phyloP scores from a whole-genome alignment of 352 stramenopile species.

The Globisporangium solare region DNA sequence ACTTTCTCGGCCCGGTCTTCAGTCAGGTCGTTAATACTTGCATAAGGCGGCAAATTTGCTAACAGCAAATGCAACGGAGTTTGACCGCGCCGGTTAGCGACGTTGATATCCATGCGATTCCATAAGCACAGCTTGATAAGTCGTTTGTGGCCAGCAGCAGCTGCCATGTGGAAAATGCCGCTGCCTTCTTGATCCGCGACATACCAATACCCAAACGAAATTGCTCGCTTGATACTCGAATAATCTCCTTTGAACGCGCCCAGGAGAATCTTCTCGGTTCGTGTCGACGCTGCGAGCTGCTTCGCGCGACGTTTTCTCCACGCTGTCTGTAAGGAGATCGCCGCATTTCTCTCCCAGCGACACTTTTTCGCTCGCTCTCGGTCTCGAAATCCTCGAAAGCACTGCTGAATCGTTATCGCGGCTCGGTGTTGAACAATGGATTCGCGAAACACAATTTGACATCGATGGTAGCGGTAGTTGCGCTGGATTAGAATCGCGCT shows the following conservation, averaged over 20 bases:
- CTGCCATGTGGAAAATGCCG: slow-evolving; percentile 64
- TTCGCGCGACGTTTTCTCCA: slow-evolving; percentile 47
- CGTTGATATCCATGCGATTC: slow-evolving; percentile 67
- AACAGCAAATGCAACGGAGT: slow-evolving; percentile 74
- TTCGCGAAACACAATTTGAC: slow-evolving; percentile 40
- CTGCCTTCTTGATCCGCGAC: slow-evolving; percentile 57
- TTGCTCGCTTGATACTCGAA: slow-evolving; percentile 49
- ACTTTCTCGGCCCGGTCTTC: slow-evolving; percentile 33
- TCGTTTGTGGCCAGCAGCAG: slow-evolving; percentile 62
- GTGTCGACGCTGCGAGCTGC: slow-evolving; percentile 25
- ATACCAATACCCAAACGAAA: slow-evolving; percentile 45
- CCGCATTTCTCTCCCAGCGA: slow-evolving; percentile 37
- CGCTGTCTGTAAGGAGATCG: slow-evolving; percentile 45
- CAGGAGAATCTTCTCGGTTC: slow-evolving; percentile 59
- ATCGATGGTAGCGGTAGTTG: slow-evolving; percentile 51
- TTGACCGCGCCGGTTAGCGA: slow-evolving; percentile 43
- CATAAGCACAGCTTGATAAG: slow-evolving; percentile 82
- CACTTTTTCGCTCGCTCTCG: slow-evolving; percentile 30
- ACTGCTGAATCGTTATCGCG: slow-evolving; percentile 50
- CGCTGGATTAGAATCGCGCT: slow-evolving; percentile 63
- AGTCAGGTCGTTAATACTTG: slow-evolving; percentile 5
- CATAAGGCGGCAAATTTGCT: slow-evolving; percentile 35
- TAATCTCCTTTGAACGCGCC: slow-evolving; percentile 74
- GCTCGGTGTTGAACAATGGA: slow-evolving; percentile 33
- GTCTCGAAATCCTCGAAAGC: slow-evolving; percentile 41